A percentile compares a stretch with the other conserved stretches of the same genome.
These are phyloP conservation scores for Rhododendron molle DNA, from an alignment of 148 eudicot genomes.

Conservation along the genomic window DNA sequence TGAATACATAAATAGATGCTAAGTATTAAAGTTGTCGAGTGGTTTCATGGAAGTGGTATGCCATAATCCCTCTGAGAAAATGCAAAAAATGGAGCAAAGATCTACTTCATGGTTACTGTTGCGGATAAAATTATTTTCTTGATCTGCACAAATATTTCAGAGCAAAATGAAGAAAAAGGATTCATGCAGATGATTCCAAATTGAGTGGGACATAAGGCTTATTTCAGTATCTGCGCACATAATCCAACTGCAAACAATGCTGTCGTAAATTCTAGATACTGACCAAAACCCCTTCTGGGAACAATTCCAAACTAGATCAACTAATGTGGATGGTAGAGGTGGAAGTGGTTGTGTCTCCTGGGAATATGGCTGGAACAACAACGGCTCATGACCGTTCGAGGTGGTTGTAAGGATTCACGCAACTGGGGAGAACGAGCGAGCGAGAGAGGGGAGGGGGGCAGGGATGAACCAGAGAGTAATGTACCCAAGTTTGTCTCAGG, in stretches of 20 bases:
- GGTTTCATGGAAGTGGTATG: slow-evolving; percentile 1
- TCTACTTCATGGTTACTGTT: not conserved
- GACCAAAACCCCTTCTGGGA: not conserved
- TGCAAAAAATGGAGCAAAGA: not conserved
- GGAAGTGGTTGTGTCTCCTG: not conserved
- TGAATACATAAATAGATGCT: not conserved
- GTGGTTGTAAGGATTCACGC: not conserved
- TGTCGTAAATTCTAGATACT: not conserved
- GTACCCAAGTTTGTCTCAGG: not conserved
- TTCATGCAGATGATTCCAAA: not conserved
- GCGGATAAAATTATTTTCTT: not conserved
- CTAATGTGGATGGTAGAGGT: not conserved
- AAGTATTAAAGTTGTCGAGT: not conserved
- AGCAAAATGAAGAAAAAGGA: not conserved
- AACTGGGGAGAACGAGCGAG: not conserved
- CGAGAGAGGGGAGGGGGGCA: not conserved
- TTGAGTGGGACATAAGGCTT: not conserved
- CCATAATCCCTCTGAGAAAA: not conserved
- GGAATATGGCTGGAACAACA: not conserved
- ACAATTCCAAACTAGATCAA: not conserved
- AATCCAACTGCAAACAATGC: not conserved
- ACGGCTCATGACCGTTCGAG: not conserved
- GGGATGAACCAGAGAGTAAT: not conserved
- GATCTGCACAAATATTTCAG: not conserved
- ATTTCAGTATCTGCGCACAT: not conserved